phyloP scores from a whole-genome alignment of 306 rosid genomes.

The Prunus persica region Prunus_persica_NCBIv2 NC_034016.1:12293001-12293500 shows the following conservation, averaged over 20 bases:
- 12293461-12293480: not conserved
- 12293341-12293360: too few species aligned
- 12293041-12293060: not conserved
- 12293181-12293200: not conserved
- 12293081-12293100: not conserved
- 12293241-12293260: not conserved
- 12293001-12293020: not conserved
- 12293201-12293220: not conserved
- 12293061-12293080: not conserved
- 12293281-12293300: not conserved
- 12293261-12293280: too few species aligned
- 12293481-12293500: not conserved
- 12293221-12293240: not conserved
- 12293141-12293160: not conserved
- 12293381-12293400: too few species aligned
- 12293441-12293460: not conserved
- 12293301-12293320: too few species aligned
- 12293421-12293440: too few species aligned
- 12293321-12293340: too few species aligned
- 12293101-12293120: not conserved
- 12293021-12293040: not conserved
- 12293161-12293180: not conserved
- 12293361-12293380: too few species aligned
- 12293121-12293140: not conserved
- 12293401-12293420: too few species aligned